These are phyloP conservation scores for Candida tetrigidarum DNA, from an alignment of 1,139 yeast genomes.

Conservation along the genomic window DNA sequence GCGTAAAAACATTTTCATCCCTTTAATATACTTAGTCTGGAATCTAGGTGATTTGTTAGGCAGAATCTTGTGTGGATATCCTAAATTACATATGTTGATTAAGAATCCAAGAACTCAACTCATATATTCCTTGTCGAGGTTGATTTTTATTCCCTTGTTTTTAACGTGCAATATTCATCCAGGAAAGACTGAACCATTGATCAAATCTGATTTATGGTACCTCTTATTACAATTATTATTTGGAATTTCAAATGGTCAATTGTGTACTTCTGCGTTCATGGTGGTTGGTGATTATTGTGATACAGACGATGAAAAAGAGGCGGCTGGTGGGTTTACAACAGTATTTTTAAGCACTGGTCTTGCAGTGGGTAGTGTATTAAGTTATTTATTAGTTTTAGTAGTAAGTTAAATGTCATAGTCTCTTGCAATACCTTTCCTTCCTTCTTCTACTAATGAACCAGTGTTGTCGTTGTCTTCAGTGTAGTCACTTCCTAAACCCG, in stretches of 20 bases:
- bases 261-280: conserved; percentile 83
- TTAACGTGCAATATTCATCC: conserved; percentile 68
- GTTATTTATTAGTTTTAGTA: conserved; percentile 62
- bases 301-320: conserved; percentile 73
- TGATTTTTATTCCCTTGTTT: conserved; percentile 64
- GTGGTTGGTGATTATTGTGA: conserved; percentile 64
- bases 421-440: conserved; percentile 86
- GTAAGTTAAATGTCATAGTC: conserved; percentile 59
- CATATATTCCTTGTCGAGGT: conserved; percentile 55
- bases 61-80: conserved; percentile 65
- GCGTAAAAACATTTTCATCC: conserved; percentile 62
- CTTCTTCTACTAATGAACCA: conserved; percentile 81
- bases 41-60: conserved; percentile 87
- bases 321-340: conserved; percentile 93
- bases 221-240: conserved; percentile 70
- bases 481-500: conserved; percentile 90
- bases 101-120: conserved; percentile 46
- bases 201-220: conserved; percentile 69
- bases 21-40: conserved; percentile 81
- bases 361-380: conserved; percentile 74
- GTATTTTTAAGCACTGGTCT: conserved; percentile 76
- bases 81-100: conserved; percentile 43
- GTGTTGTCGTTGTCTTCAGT: conserved; percentile 42
- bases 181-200: conserved; percentile 33
- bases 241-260: conserved; percentile 89